Evolutionary conservation across 2,329 filamentous ascomycete genomes (phyloP), one percentile per base, ranked within the genome.

Genomic region (Sporothrix sp.): DNA sequence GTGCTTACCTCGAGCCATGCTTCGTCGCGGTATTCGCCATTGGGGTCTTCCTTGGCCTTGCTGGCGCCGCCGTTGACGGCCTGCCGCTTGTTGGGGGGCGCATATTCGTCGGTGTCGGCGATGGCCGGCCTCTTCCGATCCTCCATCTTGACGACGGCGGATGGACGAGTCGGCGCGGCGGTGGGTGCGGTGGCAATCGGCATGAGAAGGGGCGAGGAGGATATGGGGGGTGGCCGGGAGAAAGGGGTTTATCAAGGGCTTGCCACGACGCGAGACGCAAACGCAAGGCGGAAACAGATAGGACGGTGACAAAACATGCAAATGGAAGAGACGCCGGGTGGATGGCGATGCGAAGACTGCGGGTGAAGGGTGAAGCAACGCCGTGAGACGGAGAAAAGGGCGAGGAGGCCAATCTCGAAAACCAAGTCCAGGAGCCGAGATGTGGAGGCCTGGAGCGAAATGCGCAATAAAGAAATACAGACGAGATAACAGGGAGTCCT

Each of bases 71-170:
- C 89, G 74, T 95, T 96, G 58, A 91, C 78, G 51, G 88, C 87
- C 68, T 95, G 86, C 70, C 89, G 85, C 76, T 97, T 98, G 64
- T 82, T 85, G 20, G 91, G 90, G 58, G 91, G 91, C 58, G 85
- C 86, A 63, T 87, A 74, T 60, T 96, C 88, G 67, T 93, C 87
- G 63, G 80, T 73, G 65, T 84, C 85, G 69, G 80, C 78, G 61
- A 85, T 78, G 65, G 89, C 87, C 65, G 89, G 85, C 80, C 93
- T 83, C 80, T 98, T 98, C 80, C 93, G 88, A 76, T 97, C 93
- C 79, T 98, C 93, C 91, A 97, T 98, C 80, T 93, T 95, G 75
- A 82, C 75, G 72, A 87, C 77, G 78, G 82, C 82, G 73, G 87
- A 84, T 75, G 85, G 81, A 79, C 82, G 80, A 76, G 54, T 58